phyloP scores from a whole-genome alignment of 176 grass and related monocot genomes.

The Alopecurus myosuroides region DNA sequence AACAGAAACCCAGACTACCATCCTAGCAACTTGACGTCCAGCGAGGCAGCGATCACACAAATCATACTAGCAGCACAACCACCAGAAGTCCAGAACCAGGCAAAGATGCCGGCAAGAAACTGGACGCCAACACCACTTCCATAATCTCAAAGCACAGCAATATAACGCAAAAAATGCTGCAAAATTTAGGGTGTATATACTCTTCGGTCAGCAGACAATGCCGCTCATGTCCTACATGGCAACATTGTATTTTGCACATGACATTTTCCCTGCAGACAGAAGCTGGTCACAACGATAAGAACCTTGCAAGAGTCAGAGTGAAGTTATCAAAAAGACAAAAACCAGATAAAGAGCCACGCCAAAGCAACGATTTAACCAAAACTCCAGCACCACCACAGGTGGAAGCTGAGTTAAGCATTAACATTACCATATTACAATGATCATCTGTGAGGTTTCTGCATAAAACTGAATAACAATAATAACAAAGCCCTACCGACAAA shows the following conservation, averaged over 20 bases:
- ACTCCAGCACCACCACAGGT: slow-evolving; percentile 17
- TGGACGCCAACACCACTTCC: neutral
- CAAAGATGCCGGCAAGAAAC: neutral
- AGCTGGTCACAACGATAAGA: neutral
- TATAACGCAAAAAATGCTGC: neutral
- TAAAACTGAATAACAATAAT: slow-evolving; percentile 1
- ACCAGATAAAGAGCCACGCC: neutral
- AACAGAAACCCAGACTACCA: neutral
- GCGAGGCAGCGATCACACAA: neutral
- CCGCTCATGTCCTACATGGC: neutral
- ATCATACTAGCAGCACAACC: neutral
- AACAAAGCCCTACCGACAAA: slow-evolving; percentile 35
- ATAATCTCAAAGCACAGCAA: neutral
- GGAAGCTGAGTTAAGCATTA: slow-evolving; percentile 20
- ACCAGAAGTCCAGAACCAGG: neutral
- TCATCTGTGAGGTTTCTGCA: slow-evolving; percentile 49
- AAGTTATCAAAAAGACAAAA: neutral
- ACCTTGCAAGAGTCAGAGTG: neutral
- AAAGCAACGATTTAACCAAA: neutral
- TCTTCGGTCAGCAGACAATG: neutral
- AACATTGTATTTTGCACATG: neutral
- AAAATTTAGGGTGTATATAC: no score
- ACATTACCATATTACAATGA: slow-evolving; percentile 57
- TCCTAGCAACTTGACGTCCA: neutral
- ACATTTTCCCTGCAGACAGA: neutral